Conservation (phyloP, 176 grass and related monocot species). For the Eragrostis nindensis region DNA sequence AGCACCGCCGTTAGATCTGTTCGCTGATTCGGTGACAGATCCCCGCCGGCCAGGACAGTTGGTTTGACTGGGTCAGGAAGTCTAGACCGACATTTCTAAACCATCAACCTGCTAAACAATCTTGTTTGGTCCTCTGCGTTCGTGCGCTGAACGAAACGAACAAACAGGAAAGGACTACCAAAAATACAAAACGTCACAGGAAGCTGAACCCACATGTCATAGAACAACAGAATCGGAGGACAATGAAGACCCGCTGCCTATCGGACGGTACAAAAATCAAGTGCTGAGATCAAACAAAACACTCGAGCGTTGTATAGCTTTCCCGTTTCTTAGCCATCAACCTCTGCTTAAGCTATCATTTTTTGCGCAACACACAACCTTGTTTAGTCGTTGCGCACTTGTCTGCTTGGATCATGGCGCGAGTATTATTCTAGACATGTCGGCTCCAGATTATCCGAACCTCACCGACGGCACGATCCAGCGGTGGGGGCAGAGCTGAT, state of each 20-base stretch:
- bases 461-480: neutral
- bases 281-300: too few relatives aligned
- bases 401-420: neutral
- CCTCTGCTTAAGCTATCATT: neutral
- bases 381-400: neutral
- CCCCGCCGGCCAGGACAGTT: neutral
- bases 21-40: neutral
- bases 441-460: neutral
- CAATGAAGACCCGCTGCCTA: neutral
- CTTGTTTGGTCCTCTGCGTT: too few relatives aligned
- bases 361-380: neutral
- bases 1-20: neutral
- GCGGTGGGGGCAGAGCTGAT: neutral
- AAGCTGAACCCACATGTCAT: too few relatives aligned
- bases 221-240: too few relatives aligned
- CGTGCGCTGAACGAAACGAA: too few relatives aligned
- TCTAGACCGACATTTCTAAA: neutral
- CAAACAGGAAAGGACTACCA: too few relatives aligned
- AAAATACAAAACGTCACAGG: too few relatives aligned
- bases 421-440: constrained; percentile 20
- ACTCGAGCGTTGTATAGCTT: too few relatives aligned
- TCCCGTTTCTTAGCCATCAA: neutral
- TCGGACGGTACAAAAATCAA: too few relatives aligned
- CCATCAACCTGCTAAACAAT: too few relatives aligned
- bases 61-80: neutral